A percentile compares a stretch with the other conserved stretches of the same genome.
These are phyloP conservation scores for Lophiostoma macrostomum DNA, from an alignment of 495 filamentous ascomycete genomes.

Conservation along the genomic window DNA sequence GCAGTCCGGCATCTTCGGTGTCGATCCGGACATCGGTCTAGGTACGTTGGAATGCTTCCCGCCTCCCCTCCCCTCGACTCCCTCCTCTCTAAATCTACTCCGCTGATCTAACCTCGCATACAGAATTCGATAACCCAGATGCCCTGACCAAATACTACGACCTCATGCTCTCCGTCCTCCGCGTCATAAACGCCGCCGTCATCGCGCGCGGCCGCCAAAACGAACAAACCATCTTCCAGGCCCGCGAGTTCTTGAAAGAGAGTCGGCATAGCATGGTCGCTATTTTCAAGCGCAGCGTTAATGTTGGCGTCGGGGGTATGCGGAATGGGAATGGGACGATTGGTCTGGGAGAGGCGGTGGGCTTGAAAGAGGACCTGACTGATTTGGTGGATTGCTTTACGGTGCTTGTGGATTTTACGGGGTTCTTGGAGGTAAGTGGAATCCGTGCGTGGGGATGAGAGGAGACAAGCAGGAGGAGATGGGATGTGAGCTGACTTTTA, in stretches of 20 bases:
- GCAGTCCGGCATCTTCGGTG: slow-evolving; percentile 76
- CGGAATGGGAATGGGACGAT: too few species aligned
- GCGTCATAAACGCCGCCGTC: slow-evolving; percentile 75
- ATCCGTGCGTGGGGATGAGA: too few species aligned
- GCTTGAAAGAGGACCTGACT: slow-evolving; percentile 44
- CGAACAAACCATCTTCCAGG: slow-evolving; percentile 68
- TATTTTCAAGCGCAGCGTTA: slow-evolving; percentile 86
- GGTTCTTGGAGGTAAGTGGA: slow-evolving; percentile 58
- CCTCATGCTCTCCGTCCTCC: slow-evolving; percentile 73
- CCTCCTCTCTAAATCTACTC: slow-evolving; percentile 15
- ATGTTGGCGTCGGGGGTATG: slow-evolving; percentile 62
- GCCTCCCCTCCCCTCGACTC: too few species aligned
- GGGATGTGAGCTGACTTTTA: slow-evolving; percentile 7
- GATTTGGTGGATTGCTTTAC: slow-evolving; percentile 61
- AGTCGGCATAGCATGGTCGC: slow-evolving; percentile 78
- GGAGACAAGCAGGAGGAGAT: not conserved
- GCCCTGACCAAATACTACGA: slow-evolving; percentile 78
- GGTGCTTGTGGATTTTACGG: slow-evolving; percentile 56
- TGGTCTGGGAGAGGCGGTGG: slow-evolving; percentile 26
- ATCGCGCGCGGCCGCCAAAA: slow-evolving; percentile 79
- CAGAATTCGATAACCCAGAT: slow-evolving; percentile 64
- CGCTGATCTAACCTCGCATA: slow-evolving; percentile 12
- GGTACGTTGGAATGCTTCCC: too few species aligned
- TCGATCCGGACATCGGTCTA: slow-evolving; percentile 88
- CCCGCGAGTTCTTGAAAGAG: slow-evolving; percentile 69